Conservation (phyloP, 2,329 filamentous ascomycete species). For the Colletotrichum musae region DNA sequence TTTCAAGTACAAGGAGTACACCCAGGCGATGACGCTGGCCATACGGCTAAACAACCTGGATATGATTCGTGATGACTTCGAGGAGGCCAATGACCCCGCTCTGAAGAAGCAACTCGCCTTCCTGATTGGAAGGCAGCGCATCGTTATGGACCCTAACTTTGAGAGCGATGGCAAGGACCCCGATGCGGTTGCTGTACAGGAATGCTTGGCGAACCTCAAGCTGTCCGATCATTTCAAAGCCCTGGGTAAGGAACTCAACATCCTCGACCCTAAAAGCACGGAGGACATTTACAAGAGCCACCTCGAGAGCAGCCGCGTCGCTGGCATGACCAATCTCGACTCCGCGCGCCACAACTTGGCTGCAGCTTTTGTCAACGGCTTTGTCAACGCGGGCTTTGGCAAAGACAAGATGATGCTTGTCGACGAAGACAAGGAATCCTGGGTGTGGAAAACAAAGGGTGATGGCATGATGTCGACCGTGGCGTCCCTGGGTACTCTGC, state of each 20-base stretch:
- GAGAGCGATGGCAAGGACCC: slow-evolving; percentile 63
- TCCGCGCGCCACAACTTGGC: slow-evolving; percentile 96
- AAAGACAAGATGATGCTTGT: slow-evolving; percentile 98
- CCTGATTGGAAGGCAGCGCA: slow-evolving; percentile 91
- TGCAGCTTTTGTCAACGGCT: slow-evolving; percentile 95
- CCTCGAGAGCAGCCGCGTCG: slow-evolving; percentile 93
- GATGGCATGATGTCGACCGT: slow-evolving; percentile 98
- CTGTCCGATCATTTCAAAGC: slow-evolving; percentile 94
- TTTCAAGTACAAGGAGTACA: slow-evolving; percentile 90
- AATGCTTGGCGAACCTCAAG: slow-evolving; percentile 89
- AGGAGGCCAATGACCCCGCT: slow-evolving; percentile 83
- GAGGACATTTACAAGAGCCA: slow-evolving; percentile 99
- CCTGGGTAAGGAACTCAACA: slow-evolving; percentile 95
- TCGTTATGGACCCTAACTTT: slow-evolving; percentile 77
- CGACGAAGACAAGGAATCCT: slow-evolving; percentile 88
- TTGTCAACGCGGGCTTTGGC: slow-evolving; percentile 95
- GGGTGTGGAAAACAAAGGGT: slow-evolving; percentile 99
- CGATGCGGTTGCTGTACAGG: slow-evolving; percentile 78
- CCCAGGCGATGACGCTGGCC: slow-evolving; percentile 93
- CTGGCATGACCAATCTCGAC: slow-evolving; percentile 93
- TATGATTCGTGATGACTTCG: slow-evolving; percentile 86
- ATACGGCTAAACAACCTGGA: slow-evolving; percentile 92
- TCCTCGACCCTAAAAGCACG: slow-evolving; percentile 94
- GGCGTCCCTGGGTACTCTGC: slow-evolving; percentile 90
- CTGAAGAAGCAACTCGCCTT: slow-evolving; percentile 96